A percentile compares a stretch with the other conserved stretches of the same genome.
These are phyloP conservation scores for Salicornia ramosissima DNA, from an alignment of 148 eudicot species.

Conservation along the genomic window DNA sequence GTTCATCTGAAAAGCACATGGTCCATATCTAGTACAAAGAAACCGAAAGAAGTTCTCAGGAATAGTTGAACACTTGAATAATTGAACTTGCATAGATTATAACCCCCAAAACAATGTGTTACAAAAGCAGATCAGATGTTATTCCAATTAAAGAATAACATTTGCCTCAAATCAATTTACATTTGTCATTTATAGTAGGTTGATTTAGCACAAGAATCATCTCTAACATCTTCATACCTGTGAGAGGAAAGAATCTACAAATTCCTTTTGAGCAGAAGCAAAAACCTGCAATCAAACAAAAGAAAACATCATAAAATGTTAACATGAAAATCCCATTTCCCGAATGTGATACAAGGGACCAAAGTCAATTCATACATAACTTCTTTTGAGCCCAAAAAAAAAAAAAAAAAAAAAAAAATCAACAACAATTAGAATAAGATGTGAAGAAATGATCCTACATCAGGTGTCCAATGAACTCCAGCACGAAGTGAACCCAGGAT, in stretches of 20 bases:
- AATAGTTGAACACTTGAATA: not conserved
- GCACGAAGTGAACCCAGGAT: slow-evolving; percentile 95
- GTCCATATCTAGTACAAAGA: not conserved
- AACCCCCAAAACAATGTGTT: too few relatives aligned
- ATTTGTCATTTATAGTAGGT: not conserved
- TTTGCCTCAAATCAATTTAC: not conserved
- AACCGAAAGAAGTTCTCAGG: not conserved
- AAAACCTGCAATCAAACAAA: slow-evolving; percentile 53
- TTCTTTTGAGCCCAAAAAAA: not conserved
- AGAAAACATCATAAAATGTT: not conserved
- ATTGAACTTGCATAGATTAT: too few relatives aligned
- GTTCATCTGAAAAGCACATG: not conserved
- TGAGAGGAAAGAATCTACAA: slow-evolving; percentile 86
- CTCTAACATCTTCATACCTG: slow-evolving; percentile 73
- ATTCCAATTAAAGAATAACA: not conserved
- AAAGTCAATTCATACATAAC: not conserved
- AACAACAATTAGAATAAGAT: not conserved
- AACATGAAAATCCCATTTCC: slow-evolving; percentile 1
- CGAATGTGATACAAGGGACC: not conserved
- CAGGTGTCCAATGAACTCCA: slow-evolving; percentile 97
- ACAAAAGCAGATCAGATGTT: not conserved
- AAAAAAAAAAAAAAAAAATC: not conserved
- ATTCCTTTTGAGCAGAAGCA: slow-evolving; percentile 89
- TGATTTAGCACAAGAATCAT: not conserved
- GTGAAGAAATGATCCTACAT: slow-evolving; percentile 41